Conservation (phyloP, 2,329 filamentous ascomycete species). For the Fusarium nematophilum region DNA sequence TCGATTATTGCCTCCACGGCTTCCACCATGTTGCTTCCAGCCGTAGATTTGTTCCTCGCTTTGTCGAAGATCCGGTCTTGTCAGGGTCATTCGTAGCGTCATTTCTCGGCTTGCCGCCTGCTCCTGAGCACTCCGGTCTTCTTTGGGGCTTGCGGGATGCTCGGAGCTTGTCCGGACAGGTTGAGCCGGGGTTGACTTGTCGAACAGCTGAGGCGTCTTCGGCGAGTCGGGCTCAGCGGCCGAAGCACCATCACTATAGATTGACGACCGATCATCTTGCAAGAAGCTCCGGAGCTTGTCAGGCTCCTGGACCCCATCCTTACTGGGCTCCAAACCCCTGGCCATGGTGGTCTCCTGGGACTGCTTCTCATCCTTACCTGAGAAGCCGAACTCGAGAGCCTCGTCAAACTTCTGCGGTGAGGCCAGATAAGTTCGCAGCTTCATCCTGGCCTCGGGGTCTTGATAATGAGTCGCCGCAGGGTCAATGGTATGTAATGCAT, state of each 20-base stretch:
- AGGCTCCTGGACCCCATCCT: conserved; percentile 51
- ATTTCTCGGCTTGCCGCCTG: conserved; percentile 79
- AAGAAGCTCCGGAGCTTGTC: conserved; percentile 68
- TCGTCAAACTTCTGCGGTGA: conserved; percentile 97
- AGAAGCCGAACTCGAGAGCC: conserved; percentile 93
- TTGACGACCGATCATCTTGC: conserved; percentile 67
- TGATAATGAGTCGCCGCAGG: conserved; percentile 84
- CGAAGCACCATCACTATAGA: conserved; percentile 66
- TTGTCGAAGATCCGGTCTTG: conserved; percentile 84
- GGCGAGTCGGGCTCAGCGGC: conserved; percentile 70
- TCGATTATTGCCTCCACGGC: conserved; percentile 57
- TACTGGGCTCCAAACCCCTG: conserved; percentile 39
- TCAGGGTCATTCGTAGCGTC: conserved; percentile 96
- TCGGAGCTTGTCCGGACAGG: conserved; percentile 45
- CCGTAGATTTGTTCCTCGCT: conserved; percentile 79
- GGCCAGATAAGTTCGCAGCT: conserved; percentile 85
- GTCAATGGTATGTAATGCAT: conserved; percentile 63
- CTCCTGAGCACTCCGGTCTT: conserved; percentile 60
- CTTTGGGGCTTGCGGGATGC: conserved; percentile 44
- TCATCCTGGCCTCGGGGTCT: conserved; percentile 87
- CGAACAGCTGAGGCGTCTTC: conserved; percentile 63
- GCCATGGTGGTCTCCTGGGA: conserved; percentile 45
- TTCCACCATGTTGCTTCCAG: conserved; percentile 63
- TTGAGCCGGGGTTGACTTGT: conserved; percentile 50
- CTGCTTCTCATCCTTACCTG: conserved; percentile 65